phyloP scores from a whole-genome alignment of 805 yeast genomes.

The Cyberlindnera mycetangii region DNA sequence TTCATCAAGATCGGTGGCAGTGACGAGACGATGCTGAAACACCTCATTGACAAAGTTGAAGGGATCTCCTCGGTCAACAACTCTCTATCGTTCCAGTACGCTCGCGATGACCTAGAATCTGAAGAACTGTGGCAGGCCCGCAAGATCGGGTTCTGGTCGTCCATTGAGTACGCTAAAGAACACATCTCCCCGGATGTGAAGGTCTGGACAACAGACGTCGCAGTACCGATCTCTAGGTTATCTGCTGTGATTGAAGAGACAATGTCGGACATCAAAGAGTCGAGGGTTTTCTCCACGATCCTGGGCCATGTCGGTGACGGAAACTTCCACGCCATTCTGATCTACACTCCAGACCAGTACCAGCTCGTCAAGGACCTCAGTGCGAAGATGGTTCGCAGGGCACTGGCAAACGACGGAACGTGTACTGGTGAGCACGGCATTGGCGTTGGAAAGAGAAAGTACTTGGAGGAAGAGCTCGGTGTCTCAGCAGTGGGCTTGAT shows the following conservation, averaged over 20 bases:
- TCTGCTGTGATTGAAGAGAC: slow-evolving; percentile 60
- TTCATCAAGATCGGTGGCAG: slow-evolving; percentile 60
- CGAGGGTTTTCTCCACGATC: slow-evolving; percentile 53
- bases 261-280: slow-evolving; percentile 50
- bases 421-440: slow-evolving; percentile 86
- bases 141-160: slow-evolving; percentile 63
- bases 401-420: slow-evolving; percentile 71
- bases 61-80: slow-evolving; percentile 48
- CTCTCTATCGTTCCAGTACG: slow-evolving; percentile 53
- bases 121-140: slow-evolving; percentile 71
- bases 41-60: slow-evolving; percentile 43
- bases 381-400: slow-evolving; percentile 57
- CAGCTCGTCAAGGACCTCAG: slow-evolving; percentile 48
- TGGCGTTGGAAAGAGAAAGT: slow-evolving; percentile 69
- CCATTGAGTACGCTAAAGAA: slow-evolving; percentile 58
- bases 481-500: slow-evolving; percentile 60
- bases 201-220: slow-evolving; percentile 75
- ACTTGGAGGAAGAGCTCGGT: slow-evolving; percentile 61
- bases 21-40: slow-evolving; percentile 36
- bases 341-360: slow-evolving; percentile 51
- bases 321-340: slow-evolving; percentile 65
- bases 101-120: slow-evolving; percentile 53
- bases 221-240: slow-evolving; percentile 69
- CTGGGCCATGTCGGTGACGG: slow-evolving; percentile 86
- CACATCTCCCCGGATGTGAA: slow-evolving; percentile 44